A percentile compares a stretch with the other conserved stretches of the same genome.
Evolutionary conservation across 352 stramenopile species (phyloP).

Genomic region (Phytopythium aichiense): DNA sequence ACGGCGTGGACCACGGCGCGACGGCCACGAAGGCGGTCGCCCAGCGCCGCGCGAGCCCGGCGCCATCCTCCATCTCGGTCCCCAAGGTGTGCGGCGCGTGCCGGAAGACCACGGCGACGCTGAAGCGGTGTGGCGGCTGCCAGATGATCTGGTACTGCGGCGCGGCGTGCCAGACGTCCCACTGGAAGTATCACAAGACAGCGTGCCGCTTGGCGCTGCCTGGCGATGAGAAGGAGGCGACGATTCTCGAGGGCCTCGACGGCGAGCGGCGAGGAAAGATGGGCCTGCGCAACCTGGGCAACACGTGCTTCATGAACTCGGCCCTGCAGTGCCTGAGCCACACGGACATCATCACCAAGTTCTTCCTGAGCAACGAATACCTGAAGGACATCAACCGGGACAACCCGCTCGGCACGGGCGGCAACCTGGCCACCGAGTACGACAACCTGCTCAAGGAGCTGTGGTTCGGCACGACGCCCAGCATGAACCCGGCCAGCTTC

Average conservation of each 20-base stretch:
- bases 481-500: conserved; percentile 54
- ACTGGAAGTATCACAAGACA: conserved; percentile 80
- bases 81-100: conserved; percentile 71
- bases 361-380: conserved; percentile 94
- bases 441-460: conserved; percentile 93
- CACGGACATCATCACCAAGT: conserved; percentile 89
- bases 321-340: conserved; percentile 91
- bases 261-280: conserved; percentile 70
- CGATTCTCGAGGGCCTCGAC: conserved; percentile 32
- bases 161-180: conserved; percentile 58
- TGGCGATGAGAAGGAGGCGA: conserved; percentile 36
- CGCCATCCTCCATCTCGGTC: conserved; percentile 17
- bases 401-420: conserved; percentile 94
- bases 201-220: conserved; percentile 41
- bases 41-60: conserved; percentile 21
- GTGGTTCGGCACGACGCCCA: conserved; percentile 88
- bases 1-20: background rate
- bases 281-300: conserved; percentile 73
- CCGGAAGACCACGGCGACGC: conserved; percentile 27
- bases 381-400: conserved; percentile 93
- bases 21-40: conserved; percentile 23
- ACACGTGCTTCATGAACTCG: conserved; percentile 85
- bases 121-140: conserved; percentile 76
- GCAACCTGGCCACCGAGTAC: conserved; percentile 93
- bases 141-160: conserved; percentile 80